Percentiles rank a stretch among this genome's conserved stretches.
Conservation (phyloP, 129 eudicot species). For the Flaveria sonorensis region DNA sequence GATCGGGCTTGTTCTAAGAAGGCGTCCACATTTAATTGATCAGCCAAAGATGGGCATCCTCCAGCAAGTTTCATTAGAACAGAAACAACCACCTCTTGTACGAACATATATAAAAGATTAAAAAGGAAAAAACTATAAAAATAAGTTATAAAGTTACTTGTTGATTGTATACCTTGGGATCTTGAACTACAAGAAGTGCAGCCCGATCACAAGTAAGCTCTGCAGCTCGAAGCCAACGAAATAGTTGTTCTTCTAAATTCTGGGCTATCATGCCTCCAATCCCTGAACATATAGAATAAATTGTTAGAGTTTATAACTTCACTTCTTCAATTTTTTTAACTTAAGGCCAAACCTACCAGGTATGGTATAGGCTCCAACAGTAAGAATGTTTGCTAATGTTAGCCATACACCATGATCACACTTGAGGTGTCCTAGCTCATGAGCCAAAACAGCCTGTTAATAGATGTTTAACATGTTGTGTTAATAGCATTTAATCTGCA, state of each 20-base stretch:
- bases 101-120: constrained; percentile 35
- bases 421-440: constrained; percentile 97
- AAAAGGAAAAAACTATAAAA: neutral
- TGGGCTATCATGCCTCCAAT: constrained; percentile 90
- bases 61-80: constrained; percentile 99
- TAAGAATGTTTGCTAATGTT: constrained; percentile 85
- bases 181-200: constrained; percentile 97
- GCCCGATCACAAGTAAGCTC: constrained; percentile 99
- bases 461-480: constrained; percentile 10
- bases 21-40: constrained; percentile 93
- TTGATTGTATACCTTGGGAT: constrained; percentile 73
- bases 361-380: constrained; percentile 86
- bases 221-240: constrained; percentile 97
- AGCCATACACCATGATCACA: constrained; percentile 98
- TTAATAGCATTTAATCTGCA: constrained; percentile 18
- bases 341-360: constrained; percentile 62
- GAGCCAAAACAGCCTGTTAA: constrained; percentile 93
- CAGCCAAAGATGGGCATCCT: constrained; percentile 96
- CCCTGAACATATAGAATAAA: constrained; percentile 46
- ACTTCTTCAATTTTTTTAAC: neutral
- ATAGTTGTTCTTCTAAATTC: constrained; percentile 80
- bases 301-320: neutral
- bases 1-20: constrained; percentile 99
- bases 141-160: neutral
- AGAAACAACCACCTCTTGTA: constrained; percentile 98